Evolutionary conservation across 2,329 filamentous ascomycete species (phyloP), one percentile per base, ranked within the genome.

Genomic region (Xylariales sp.): DNA sequence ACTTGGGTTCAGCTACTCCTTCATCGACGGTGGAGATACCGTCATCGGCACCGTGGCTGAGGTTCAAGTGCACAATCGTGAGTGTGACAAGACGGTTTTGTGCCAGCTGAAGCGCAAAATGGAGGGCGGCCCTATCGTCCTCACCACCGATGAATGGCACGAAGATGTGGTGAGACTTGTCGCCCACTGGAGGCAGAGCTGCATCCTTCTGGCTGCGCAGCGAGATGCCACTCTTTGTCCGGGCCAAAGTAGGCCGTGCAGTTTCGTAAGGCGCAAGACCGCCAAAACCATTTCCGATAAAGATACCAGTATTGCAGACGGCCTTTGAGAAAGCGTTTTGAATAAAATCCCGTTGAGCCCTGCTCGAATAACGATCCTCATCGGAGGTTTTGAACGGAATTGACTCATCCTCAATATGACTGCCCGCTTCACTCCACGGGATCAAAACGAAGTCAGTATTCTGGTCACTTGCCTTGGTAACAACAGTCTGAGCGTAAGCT

Each of bases 351-450:
- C 82, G 75, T 56, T 95, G 91, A 0, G 74, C 59, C 3, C 72
- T 72, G 20, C 74, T 76, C 4, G 67, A 67, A 42, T 88, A 83
- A 25, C 78, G 77, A 46, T 74, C 81, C 67, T 69, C 67, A 2
- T 63, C 57, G 5, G 72, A 66, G 5, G 67, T 61, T 5, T 65
- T 55, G 30, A 65, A 56, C 4, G 61, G 55, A 24, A 61, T 56
- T 29, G 58, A 64, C 45, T 67, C 67, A 28, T 81, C 75, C 44
- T 96, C 89, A 7, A 74, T 76, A 49, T 91, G 74, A 43, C 77
- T 79, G 11, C 88, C 88, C 1, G 81, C 83, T 50, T 94, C 86
- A 50, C 85, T 91, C 91, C 93, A 97, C 0, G 91, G 91, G 5
- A 97, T 75, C 4, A 97, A 70, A 5, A 95, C 72, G 18, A 91